Percentiles rank a stretch among this genome's conserved stretches.
phyloP scores from a whole-genome alignment of 2,329 filamentous ascomycete genomes.

The Aschersonia sp. region DNA sequence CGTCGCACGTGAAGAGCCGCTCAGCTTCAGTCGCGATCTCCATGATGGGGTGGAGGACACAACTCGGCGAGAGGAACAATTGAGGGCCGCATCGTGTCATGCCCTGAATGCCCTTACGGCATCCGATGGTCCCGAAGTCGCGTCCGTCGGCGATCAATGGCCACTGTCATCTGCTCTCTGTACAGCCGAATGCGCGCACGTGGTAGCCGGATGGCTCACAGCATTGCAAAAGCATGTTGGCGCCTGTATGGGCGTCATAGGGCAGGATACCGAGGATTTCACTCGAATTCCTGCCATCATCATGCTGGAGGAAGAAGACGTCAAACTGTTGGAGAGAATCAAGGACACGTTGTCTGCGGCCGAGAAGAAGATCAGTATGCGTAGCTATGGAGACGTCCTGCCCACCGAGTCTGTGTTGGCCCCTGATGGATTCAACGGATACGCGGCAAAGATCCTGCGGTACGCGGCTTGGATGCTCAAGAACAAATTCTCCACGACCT shows the following conservation, averaged over 20 bases:
- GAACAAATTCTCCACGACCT: conserved; percentile 51
- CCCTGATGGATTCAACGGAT: conserved; percentile 53
- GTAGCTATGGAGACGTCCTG: conserved; percentile 25
- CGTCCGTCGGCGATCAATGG: conserved; percentile 75
- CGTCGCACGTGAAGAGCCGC: background rate
- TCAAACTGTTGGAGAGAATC: conserved; percentile 71
- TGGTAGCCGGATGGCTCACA: conserved; percentile 86
- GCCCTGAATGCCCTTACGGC: conserved; percentile 83
- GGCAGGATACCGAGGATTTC: conserved; percentile 67
- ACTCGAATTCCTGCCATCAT: conserved; percentile 73
- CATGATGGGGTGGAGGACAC: conserved; percentile 26
- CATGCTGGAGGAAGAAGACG: conserved; percentile 83
- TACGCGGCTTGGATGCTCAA: conserved; percentile 79
- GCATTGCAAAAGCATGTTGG: conserved; percentile 92
- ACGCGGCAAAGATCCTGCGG: conserved; percentile 70
- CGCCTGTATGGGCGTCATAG: conserved; percentile 72
- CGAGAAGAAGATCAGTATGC: conserved; percentile 58
- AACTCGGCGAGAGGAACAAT: conserved; percentile 68
- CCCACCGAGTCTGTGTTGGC: conserved; percentile 36
- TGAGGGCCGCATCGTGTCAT: conserved; percentile 90
- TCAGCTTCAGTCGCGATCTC: conserved; percentile 2
- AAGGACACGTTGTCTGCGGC: conserved; percentile 63
- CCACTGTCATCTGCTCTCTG: conserved; percentile 87
- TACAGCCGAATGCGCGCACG: conserved; percentile 84
- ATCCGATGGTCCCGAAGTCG: conserved; percentile 73